Percentiles rank a stretch among this genome's conserved stretches.
phyloP scores from a whole-genome alignment of 2,329 filamentous ascomycete species.

The Colletotrichum phormii region DNA sequence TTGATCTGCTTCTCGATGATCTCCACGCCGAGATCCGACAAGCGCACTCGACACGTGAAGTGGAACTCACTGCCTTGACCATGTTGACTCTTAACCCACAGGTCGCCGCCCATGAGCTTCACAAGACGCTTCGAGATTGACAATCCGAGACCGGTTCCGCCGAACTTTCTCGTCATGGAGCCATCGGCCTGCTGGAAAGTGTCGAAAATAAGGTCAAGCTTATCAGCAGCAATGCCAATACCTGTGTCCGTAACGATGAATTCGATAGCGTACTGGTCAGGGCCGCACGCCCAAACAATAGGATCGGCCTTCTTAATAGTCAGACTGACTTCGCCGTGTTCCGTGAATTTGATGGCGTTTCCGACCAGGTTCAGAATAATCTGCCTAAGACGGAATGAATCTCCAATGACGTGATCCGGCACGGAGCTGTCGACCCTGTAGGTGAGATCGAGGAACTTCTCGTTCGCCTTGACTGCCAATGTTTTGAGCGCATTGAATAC shows the following conservation, averaged over 20 bases:
- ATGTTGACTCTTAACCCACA: slow-evolving; percentile 95
- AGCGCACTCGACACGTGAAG: slow-evolving; percentile 92
- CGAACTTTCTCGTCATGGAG: slow-evolving; percentile 95
- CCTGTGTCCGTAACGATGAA: slow-evolving; percentile 97
- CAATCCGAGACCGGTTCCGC: slow-evolving; percentile 90
- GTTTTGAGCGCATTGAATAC: slow-evolving; percentile 99
- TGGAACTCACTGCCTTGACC: slow-evolving; percentile 94
- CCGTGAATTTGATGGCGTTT: slow-evolving; percentile 99
- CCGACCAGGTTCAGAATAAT: slow-evolving; percentile 98
- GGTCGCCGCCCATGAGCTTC: slow-evolving; percentile 94
- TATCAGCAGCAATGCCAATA: slow-evolving; percentile 95
- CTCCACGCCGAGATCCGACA: slow-evolving; percentile 82
- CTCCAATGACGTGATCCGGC: slow-evolving; percentile 94
- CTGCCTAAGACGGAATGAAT: slow-evolving; percentile 95
- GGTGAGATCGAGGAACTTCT: slow-evolving; percentile 91
- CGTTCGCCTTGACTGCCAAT: slow-evolving; percentile 95
- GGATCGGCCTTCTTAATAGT: slow-evolving; percentile 81
- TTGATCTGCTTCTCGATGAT: slow-evolving; percentile 85
- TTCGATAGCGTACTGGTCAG: slow-evolving; percentile 90
- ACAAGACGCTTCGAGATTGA: slow-evolving; percentile 96
- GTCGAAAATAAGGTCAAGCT: slow-evolving; percentile 97
- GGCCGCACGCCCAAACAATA: slow-evolving; percentile 71
- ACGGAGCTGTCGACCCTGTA: slow-evolving; percentile 95
- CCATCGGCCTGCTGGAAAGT: slow-evolving; percentile 99
- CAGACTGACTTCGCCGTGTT: slow-evolving; percentile 94